Evolutionary conservation across 495 filamentous ascomycete species (phyloP).

Genomic region (Penicillium fimorum): DNA sequence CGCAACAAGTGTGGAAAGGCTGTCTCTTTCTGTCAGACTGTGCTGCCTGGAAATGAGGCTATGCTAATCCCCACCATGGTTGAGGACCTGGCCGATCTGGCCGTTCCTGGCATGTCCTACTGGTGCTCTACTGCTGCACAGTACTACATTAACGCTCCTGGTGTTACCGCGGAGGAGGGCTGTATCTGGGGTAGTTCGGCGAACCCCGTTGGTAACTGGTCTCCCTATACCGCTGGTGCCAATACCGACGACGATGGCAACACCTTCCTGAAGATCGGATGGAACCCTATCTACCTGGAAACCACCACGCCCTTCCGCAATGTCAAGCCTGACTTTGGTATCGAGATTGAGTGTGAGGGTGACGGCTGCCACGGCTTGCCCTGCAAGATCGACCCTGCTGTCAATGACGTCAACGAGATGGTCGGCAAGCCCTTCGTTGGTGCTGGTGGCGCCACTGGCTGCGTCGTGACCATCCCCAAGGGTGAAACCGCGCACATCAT

Average conservation of each 20-base stretch:
- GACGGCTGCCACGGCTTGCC: conserved; percentile 70
- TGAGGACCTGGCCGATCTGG: conserved; percentile 50
- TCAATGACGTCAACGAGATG: conserved; percentile 61
- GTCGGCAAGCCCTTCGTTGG: conserved; percentile 51
- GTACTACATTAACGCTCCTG: conserved; percentile 81
- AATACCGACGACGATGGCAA: conserved; percentile 64
- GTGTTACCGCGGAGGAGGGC: conserved; percentile 55
- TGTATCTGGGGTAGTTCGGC: conserved; percentile 69
- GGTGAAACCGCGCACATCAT: conserved; percentile 68
- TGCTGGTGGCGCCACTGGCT: conserved; percentile 71
- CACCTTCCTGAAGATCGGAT: conserved; percentile 75
- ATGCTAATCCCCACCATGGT: conserved; percentile 83
- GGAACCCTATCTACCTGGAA: conserved; percentile 74
- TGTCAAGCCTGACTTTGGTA: conserved; percentile 61
- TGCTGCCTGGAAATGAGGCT: conserved; percentile 80
- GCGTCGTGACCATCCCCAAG: conserved; percentile 73
- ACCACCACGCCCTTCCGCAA: conserved; percentile 55
- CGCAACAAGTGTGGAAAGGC: conserved; percentile 60
- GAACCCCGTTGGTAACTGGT: conserved; percentile 75
- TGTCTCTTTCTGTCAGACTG: conserved; percentile 80
- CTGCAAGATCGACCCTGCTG: conserved; percentile 68
- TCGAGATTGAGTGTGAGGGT: conserved; percentile 68
- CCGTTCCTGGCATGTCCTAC: conserved; percentile 69
- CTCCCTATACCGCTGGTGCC: conserved; percentile 74
- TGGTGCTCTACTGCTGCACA: conserved; percentile 75